Evolutionary conservation across 768 basidiomycete genomes (phyloP), one percentile per base, ranked within the genome.

Genomic region (Pleurotus citrinopileatus): DNA sequence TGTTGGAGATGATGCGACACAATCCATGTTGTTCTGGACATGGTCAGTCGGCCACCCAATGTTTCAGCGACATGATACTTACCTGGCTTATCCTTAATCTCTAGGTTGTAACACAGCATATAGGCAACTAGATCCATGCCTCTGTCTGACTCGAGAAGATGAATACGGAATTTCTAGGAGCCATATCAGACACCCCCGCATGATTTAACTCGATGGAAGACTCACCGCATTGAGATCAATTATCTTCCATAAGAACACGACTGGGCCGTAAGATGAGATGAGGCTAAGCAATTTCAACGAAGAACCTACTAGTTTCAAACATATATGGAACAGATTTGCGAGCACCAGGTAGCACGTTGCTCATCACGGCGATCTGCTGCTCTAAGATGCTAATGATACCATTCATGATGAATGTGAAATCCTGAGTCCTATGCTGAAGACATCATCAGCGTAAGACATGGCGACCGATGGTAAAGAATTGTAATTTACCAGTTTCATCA

Each of bases 1-100:
- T 87, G 68, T 96, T 98, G 3, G 93, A 93, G 27, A 95, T 73
- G 3, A 91, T 86, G 54, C 96, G 82, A 63, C 94, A 90, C 8
- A 97, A 73, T 0, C 94, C 94, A 59, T 96, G 91, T 71, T 95
- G 90, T 60, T 94, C 94, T 94, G 61, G 20, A 57, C 12, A 55
- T 12, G 9, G 15, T 40, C 38, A 34, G 2, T 29, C 29, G 38
- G 37, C 59, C n/a, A 63, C 32, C n/a, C 32, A 53, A 46, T 55
- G 15, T 8, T 29, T 32, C 13, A n/a, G 40, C 9, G 52, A 10
- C 27, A 61, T 42, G 8, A 17, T 50, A 69, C 85, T 65, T 64
- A 96, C 94, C 84, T 56, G 94, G 89, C 70, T 92, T 93, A 63
- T 98, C 95, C 68, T 97, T 97, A 63, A 94, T 85, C 57, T 95